phyloP scores from a whole-genome alignment of 495 filamentous ascomycete genomes.

The Penicillium cinerascens region DNA sequence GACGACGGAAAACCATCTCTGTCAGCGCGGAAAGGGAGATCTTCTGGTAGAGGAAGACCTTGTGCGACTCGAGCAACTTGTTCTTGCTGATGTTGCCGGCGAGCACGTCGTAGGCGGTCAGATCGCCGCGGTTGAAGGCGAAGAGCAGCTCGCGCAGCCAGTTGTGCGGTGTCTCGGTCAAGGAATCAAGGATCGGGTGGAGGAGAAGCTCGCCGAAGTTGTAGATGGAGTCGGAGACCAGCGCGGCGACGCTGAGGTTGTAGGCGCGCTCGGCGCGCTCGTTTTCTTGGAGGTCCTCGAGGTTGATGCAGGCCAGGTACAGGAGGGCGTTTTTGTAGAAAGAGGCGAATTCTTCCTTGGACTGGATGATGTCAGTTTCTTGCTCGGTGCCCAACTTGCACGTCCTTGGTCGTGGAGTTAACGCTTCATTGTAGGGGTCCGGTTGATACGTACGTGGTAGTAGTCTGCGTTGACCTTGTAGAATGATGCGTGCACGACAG shows the following conservation, averaged over 20 bases:
- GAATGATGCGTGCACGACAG: conserved; percentile 92
- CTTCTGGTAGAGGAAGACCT: conserved; percentile 87
- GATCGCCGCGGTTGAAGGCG: conserved; percentile 94
- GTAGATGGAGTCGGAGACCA: conserved; percentile 93
- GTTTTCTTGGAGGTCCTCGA: conserved; percentile 61
- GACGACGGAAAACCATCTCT: conserved; percentile 92
- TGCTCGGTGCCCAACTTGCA: background rate
- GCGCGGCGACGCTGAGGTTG: conserved; percentile 86
- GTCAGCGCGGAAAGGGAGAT: conserved; percentile 94
- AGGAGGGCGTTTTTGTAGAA: conserved; percentile 98
- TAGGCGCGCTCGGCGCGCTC: conserved; percentile 83
- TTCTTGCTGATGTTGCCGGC: conserved; percentile 73
- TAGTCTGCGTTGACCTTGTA: conserved; percentile 95
- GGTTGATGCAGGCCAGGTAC: conserved; percentile 94
- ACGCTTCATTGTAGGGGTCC: background rate
- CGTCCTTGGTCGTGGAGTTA: too few species aligned
- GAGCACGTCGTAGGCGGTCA: conserved; percentile 79
- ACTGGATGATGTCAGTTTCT: conserved; percentile 32
- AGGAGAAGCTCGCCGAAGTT: conserved; percentile 99
- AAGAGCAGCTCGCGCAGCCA: conserved; percentile 95
- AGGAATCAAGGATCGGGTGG: conserved; percentile 89
- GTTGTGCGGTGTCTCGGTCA: conserved; percentile 59
- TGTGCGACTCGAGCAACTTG: conserved; percentile 72
- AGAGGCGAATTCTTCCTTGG: conserved; percentile 83
- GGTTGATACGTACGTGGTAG: conserved; percentile 62